Conservation (phyloP, 306 rosid genomes). For the Senna tora region DNA sequence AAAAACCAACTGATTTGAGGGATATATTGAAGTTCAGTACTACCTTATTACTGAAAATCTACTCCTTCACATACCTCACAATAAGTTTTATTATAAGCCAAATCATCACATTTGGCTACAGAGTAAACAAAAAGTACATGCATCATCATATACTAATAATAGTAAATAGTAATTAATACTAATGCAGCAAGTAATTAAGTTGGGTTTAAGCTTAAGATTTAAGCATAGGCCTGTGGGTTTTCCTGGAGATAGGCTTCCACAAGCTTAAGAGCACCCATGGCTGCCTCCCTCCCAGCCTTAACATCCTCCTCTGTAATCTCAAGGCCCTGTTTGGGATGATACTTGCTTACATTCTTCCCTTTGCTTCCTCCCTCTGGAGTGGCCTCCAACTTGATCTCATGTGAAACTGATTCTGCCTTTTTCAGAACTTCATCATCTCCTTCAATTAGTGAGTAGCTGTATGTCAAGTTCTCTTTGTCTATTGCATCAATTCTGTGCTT, state of each 20-base stretch:
- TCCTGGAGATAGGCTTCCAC: constrained; percentile 50
- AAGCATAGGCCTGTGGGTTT: constrained; percentile 47
- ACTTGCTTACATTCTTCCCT: constrained; percentile 34
- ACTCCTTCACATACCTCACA: no score
- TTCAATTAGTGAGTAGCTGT: constrained; percentile 37
- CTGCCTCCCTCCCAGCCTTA: constrained; percentile 40
- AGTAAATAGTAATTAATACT: no score
- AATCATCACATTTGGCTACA: constrained; percentile 32
- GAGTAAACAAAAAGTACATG: constrained; percentile 17
- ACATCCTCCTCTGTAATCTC: constrained; percentile 50
- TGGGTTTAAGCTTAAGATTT: constrained; percentile 34
- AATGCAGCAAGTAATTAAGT: no score
- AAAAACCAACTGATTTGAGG: no score
- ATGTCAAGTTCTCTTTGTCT: constrained; percentile 44
- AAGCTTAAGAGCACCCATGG: constrained; percentile 29
- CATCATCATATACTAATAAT: background rate
- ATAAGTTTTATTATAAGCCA: constrained; percentile 43
- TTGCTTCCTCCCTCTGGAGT: constrained; percentile 42
- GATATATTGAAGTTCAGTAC: no score
- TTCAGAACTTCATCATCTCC: constrained; percentile 29
- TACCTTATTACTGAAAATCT: no score
- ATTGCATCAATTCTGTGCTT: constrained; percentile 49
- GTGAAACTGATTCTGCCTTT: constrained; percentile 31
- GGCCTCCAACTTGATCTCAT: constrained; percentile 47
- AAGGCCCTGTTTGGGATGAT: constrained; percentile 45